A percentile compares a stretch with the other conserved stretches of the same genome.
phyloP scores from a whole-genome alignment of 106 monocot genomes.

The Xerophyta viscosa region DNA sequence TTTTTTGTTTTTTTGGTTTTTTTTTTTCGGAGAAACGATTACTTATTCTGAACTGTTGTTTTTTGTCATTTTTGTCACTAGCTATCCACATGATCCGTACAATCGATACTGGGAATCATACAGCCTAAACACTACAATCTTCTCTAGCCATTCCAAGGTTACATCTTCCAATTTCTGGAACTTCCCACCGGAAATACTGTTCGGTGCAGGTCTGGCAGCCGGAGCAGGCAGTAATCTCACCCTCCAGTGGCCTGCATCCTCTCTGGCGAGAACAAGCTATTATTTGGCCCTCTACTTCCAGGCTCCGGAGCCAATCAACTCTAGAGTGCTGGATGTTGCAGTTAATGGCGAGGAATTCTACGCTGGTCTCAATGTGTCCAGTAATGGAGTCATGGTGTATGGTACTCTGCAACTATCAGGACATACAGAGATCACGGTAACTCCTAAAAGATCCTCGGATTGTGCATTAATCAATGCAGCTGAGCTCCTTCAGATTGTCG shows the following conservation, averaged over 20 bases:
- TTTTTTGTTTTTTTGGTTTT: neutral
- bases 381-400: slow-evolving; percentile 60
- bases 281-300: slow-evolving; percentile 93
- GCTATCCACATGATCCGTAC: slow-evolving; percentile 86
- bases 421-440: slow-evolving; percentile 41
- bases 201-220: slow-evolving; percentile 46
- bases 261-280: slow-evolving; percentile 52
- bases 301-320: slow-evolving; percentile 60
- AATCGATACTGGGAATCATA: slow-evolving; percentile 86
- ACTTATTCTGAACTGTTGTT: too few relatives aligned
- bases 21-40: too few relatives aligned
- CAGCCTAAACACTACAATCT: slow-evolving; percentile 27
- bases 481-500: slow-evolving; percentile 42
- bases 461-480: slow-evolving; percentile 82
- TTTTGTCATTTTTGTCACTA: slow-evolving; percentile 18
- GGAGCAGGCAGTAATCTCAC: slow-evolving; percentile 50
- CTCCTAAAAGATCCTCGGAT: slow-evolving; percentile 56
- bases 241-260: slow-evolving; percentile 52
- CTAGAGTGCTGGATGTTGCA: slow-evolving; percentile 69
- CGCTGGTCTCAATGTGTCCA: slow-evolving; percentile 55
- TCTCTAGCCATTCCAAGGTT: slow-evolving; percentile 40
- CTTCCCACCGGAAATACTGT: slow-evolving; percentile 45
- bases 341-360: slow-evolving; percentile 54
- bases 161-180: slow-evolving; percentile 67
- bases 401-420: slow-evolving; percentile 67